A percentile compares a stretch with the other conserved stretches of the same genome.
Conservation (phyloP, 768 basidiomycete genomes). For the Kwoniella sp. region DNA sequence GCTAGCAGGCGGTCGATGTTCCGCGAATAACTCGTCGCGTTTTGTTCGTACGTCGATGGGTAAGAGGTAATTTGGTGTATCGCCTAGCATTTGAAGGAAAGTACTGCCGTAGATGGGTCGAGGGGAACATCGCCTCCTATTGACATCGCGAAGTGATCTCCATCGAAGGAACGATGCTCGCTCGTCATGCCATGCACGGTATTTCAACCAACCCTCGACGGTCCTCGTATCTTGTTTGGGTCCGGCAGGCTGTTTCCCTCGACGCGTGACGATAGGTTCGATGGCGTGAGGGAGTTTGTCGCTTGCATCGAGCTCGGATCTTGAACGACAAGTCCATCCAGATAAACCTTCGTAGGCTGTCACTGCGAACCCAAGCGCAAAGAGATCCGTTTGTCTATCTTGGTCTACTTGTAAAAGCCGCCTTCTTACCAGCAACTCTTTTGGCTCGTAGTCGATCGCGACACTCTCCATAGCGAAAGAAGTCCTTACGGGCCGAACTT, state of each 20-base stretch:
- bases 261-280: conserved; percentile 14
- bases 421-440: conserved; percentile 54
- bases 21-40: conserved; percentile 28
- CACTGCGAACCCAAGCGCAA: conserved; percentile 63
- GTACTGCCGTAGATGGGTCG: conserved; percentile 56
- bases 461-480: conserved; percentile 58
- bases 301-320: conserved; percentile 45
- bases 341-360: conserved; percentile 64
- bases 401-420: conserved; percentile 50
- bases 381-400: conserved; percentile 57
- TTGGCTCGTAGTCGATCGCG: conserved; percentile 54
- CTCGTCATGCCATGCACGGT: conserved; percentile 61
- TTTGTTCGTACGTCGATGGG: conserved; percentile 21
- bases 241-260: conserved; percentile 40
- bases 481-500: conserved; percentile 58
- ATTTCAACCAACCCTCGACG: conserved; percentile 68
- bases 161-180: conserved; percentile 65
- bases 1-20: conserved; percentile 54
- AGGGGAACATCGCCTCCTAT: conserved; percentile 67
- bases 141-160: conserved; percentile 72
- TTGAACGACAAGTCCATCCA: conserved; percentile 32
- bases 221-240: conserved; percentile 76
- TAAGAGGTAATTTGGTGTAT: conserved; percentile 53
- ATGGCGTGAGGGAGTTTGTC: conserved; percentile 41
- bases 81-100: conserved; percentile 49